Conservation (phyloP, 2,329 filamentous ascomycete species). For the Neonectria magnoliae region DNA sequence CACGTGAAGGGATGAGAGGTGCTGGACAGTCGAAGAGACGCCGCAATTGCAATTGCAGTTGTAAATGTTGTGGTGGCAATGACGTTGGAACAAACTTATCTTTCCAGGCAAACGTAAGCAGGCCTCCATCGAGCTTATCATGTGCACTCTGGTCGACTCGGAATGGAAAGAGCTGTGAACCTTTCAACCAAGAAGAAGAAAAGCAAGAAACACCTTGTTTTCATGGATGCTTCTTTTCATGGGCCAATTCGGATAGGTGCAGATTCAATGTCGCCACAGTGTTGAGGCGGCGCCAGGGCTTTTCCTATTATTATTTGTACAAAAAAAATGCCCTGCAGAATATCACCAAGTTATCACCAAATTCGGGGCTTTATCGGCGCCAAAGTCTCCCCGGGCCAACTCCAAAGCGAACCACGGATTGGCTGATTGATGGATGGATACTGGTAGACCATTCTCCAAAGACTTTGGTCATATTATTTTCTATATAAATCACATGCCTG, state of each 20-base stretch:
- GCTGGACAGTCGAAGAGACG: constrained; percentile 10
- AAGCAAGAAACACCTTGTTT: neutral
- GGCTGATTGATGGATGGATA: no score
- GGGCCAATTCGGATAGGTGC: neutral
- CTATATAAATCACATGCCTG: neutral
- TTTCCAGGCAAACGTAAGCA: neutral
- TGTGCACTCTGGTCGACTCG: neutral
- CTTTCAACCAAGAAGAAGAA: neutral
- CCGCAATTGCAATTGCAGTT: constrained; percentile 21
- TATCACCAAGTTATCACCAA: neutral
- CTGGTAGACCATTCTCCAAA: no score
- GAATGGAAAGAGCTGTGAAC: neutral
- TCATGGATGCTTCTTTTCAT: neutral
- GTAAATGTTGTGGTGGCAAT: neutral
- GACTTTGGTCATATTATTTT: no score
- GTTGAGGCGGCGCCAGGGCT: neutral
- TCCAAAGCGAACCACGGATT: neutral
- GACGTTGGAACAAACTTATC: neutral
- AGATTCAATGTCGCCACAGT: neutral
- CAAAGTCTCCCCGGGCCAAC: neutral
- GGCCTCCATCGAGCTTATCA: neutral
- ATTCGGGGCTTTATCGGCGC: neutral
- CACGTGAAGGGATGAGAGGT: constrained; percentile 39
- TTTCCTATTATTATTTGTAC: neutral
- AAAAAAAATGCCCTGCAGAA: neutral